These are phyloP conservation scores for Periconia macrospinosa DNA, from an alignment of 2,329 filamentous ascomycete genomes.

Conservation along the genomic window DNA sequence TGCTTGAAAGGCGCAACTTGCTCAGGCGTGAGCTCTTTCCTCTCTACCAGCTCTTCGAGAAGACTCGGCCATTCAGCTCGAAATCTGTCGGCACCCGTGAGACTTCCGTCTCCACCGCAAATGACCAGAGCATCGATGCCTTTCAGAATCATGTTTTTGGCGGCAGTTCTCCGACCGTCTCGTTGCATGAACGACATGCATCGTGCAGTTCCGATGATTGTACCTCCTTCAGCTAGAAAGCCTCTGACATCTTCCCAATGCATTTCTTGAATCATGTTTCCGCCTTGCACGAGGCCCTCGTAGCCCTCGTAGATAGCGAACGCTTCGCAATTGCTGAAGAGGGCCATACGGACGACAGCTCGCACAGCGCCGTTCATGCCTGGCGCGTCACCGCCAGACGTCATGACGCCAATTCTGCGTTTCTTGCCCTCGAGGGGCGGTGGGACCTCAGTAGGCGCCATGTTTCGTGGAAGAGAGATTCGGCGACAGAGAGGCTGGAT, in stretches of 20 bases:
- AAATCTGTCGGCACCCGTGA: slow-evolving; percentile 95
- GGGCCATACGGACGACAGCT: slow-evolving; percentile 87
- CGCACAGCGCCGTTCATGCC: slow-evolving; percentile 93
- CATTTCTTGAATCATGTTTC: slow-evolving; percentile 84
- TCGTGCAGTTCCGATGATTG: slow-evolving; percentile 90
- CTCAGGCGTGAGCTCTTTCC: slow-evolving; percentile 67
- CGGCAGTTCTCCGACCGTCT: slow-evolving; percentile 77
- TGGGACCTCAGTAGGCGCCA: slow-evolving; percentile 36
- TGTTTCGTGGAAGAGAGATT: slow-evolving; percentile 8
- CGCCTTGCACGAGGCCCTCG: slow-evolving; percentile 88
- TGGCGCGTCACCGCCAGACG: slow-evolving; percentile 89
- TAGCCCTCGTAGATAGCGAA: slow-evolving; percentile 80
- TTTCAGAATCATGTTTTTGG: slow-evolving; percentile 90
- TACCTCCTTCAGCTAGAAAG: slow-evolving; percentile 91
- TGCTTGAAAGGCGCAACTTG: slow-evolving; percentile 78
- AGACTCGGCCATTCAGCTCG: slow-evolving; percentile 88
- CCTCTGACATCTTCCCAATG: slow-evolving; percentile 92
- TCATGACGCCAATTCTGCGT: slow-evolving; percentile 84
- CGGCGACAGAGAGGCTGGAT: not conserved
- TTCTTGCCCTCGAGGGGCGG: slow-evolving; percentile 51
- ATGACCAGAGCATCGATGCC: slow-evolving; percentile 97
- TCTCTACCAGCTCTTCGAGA: slow-evolving; percentile 79
- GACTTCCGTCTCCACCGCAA: slow-evolving; percentile 86
- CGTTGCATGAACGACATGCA: slow-evolving; percentile 93
- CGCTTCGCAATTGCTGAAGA: slow-evolving; percentile 66